A percentile compares a stretch with the other conserved stretches of the same genome.
These are phyloP conservation scores for Cordyceps pruinosa DNA, from an alignment of 2,329 filamentous ascomycete genomes.

Conservation along the genomic window DNA sequence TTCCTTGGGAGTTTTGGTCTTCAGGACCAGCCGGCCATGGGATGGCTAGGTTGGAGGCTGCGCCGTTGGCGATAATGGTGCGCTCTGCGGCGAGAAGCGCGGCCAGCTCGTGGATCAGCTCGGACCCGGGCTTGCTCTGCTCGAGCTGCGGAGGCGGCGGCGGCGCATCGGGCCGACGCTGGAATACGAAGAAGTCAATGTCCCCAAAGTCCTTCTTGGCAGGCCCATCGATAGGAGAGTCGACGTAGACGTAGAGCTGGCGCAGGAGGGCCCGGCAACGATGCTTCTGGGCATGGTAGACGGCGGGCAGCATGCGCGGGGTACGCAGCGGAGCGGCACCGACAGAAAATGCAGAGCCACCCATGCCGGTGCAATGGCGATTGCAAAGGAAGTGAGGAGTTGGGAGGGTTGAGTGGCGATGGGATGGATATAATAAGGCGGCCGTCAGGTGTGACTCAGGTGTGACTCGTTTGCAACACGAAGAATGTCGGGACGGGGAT, in stretches of 20 bases:
- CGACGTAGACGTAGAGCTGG: conserved; percentile 47
- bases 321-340: conserved; percentile 44
- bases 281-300: conserved; percentile 49
- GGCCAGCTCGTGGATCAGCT: conserved; percentile 26
- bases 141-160: background rate
- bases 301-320: conserved; percentile 54
- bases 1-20: background rate
- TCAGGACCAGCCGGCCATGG: conserved; percentile 38
- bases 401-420: too few relatives aligned
- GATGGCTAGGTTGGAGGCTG: conserved; percentile 45
- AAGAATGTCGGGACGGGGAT: too few relatives aligned
- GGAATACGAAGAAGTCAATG: conserved; percentile 59
- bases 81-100: conserved; percentile 38
- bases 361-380: conserved; percentile 45
- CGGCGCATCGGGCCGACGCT: conserved; percentile 20
- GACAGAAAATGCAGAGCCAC: conserved; percentile 53
- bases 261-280: conserved; percentile 40
- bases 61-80: conserved; percentile 21
- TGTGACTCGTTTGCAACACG: too few relatives aligned
- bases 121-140: conserved; percentile 3
- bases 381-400: background rate
- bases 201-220: conserved; percentile 64
- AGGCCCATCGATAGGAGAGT: conserved; percentile 60
- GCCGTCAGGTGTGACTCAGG: too few relatives aligned
- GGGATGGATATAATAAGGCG: too few relatives aligned